phyloP scores from a whole-genome alignment of 208 protist genomes.

The Trypanosoma scelopori region DNA sequence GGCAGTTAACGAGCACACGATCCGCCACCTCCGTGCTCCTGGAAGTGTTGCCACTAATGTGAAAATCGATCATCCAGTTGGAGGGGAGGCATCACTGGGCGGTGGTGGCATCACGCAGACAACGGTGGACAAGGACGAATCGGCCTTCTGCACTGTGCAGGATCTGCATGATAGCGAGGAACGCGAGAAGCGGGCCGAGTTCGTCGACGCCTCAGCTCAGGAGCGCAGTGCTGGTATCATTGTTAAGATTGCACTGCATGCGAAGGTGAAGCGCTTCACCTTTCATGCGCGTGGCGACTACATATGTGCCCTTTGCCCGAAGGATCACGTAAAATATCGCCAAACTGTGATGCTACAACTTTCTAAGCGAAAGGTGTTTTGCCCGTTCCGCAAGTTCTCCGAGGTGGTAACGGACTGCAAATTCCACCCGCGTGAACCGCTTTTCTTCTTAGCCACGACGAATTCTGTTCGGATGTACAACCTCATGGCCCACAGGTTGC shows the following conservation, averaged over 20 bases:
- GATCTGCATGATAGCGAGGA: constrained; percentile 88
- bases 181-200: constrained; percentile 87
- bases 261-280: constrained; percentile 85
- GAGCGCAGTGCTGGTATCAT: constrained; percentile 85
- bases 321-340: constrained; percentile 93
- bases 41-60: constrained; percentile 30
- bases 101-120: constrained; percentile 83
- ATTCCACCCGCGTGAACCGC: constrained; percentile 99
- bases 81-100: constrained; percentile 58
- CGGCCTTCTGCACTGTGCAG: constrained; percentile 56
- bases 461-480: constrained; percentile 97
- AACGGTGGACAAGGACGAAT: constrained; percentile 77
- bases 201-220: constrained; percentile 70
- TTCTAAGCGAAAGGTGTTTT: constrained; percentile 91
- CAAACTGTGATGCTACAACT: constrained; percentile 93
- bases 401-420: constrained; percentile 91
- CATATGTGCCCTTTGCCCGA: constrained; percentile 88
- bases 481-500: constrained; percentile 94
- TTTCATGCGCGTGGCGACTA: constrained; percentile 92
- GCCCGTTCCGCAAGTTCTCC: constrained; percentile 91
- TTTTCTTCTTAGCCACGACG: constrained; percentile 97
- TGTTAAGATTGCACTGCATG: constrained; percentile 89
- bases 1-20: constrained; percentile 85
- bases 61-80: constrained; percentile 24
- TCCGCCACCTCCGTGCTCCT: constrained; percentile 82